Evolutionary conservation across 371 early-diverging fungal genomes (phyloP).

Genomic region (Paraphysoderma sedebokerense): DNA sequence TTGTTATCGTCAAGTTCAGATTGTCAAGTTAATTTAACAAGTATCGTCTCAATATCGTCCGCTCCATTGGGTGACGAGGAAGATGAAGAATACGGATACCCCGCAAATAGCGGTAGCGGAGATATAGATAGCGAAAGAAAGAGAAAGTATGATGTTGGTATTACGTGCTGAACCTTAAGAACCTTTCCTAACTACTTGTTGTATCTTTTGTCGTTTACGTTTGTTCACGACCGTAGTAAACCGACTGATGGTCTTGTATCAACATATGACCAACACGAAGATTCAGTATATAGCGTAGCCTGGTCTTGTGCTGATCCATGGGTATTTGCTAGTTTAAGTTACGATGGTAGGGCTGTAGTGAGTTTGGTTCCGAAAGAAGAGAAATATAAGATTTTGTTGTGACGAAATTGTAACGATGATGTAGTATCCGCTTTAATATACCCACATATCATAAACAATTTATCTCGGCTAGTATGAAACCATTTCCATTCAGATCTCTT

Average conservation of each 20-base stretch:
- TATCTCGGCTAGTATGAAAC: too few relatives aligned
- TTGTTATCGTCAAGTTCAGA: slow-evolving; percentile 68
- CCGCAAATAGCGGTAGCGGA: not conserved
- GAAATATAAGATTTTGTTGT: slow-evolving; percentile 65
- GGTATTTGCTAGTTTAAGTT: slow-evolving; percentile 84
- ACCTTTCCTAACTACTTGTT: too few relatives aligned
- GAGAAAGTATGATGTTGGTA: not conserved
- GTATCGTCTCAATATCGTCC: slow-evolving; percentile 62
- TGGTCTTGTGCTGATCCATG: slow-evolving; percentile 86
- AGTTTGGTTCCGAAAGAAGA: slow-evolving; percentile 70
- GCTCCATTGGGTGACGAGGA: slow-evolving; percentile 22
- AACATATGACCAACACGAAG: slow-evolving; percentile 80
- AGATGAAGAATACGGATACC: not conserved
- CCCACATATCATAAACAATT: too few relatives aligned
- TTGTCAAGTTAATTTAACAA: slow-evolving; percentile 65
- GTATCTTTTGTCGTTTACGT: too few relatives aligned
- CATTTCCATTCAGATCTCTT: too few relatives aligned
- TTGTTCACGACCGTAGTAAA: slow-evolving; percentile 11
- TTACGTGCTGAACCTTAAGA: too few relatives aligned
- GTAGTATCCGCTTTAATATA: too few relatives aligned
- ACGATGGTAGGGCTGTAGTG: slow-evolving; percentile 77
- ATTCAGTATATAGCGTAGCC: slow-evolving; percentile 68
- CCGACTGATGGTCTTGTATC: slow-evolving; percentile 63
- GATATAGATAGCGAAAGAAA: not conserved
- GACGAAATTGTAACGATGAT: not conserved